Percentiles rank a stretch among this genome's conserved stretches.
Conservation (phyloP, 2,329 filamentous ascomycete genomes). For the Aureobasidium sp. region DNA sequence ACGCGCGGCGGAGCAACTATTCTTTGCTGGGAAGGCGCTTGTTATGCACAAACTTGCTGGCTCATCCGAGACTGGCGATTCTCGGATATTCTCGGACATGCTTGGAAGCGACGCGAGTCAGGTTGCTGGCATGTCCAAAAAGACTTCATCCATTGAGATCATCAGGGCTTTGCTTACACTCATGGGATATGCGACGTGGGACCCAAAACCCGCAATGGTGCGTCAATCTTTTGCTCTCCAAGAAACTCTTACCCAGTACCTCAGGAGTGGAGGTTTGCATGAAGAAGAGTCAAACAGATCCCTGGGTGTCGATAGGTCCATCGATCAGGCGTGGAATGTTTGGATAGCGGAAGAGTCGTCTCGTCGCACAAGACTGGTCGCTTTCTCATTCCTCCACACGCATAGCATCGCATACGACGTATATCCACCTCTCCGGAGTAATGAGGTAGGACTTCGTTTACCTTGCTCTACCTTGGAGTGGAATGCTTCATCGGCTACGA, state of each 20-base stretch:
- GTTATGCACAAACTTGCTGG: background rate
- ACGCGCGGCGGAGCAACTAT: slow-evolving; percentile 46
- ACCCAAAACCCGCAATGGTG: slow-evolving; percentile 48
- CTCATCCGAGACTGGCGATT: background rate
- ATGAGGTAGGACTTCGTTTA: slow-evolving; percentile 25
- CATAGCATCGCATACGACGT: slow-evolving; percentile 56
- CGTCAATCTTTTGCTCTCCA: slow-evolving; percentile 50
- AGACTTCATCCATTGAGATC: slow-evolving; percentile 46
- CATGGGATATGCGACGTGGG: slow-evolving; percentile 54
- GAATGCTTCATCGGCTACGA: slow-evolving; percentile 42
- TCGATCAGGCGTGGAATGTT: slow-evolving; percentile 24
- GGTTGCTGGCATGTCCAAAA: background rate
- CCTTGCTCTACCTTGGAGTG: slow-evolving; percentile 48
- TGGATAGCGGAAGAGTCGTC: slow-evolving; percentile 48
- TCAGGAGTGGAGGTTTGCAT: slow-evolving; percentile 45
- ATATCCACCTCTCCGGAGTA: slow-evolving; percentile 42
- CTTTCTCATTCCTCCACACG: slow-evolving; percentile 52
- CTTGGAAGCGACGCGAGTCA: background rate
- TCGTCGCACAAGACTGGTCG: slow-evolving; percentile 47
- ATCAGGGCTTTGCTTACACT: slow-evolving; percentile 56
- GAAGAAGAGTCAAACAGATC: background rate
- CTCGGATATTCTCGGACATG: background rate
- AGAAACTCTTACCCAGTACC: slow-evolving; percentile 47
- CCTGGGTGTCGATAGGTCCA: background rate
- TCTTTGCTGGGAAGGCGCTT: slow-evolving; percentile 45